phyloP scores from a whole-genome alignment of 495 filamentous ascomycete genomes.

The Pyronema omphalodes region DNA sequence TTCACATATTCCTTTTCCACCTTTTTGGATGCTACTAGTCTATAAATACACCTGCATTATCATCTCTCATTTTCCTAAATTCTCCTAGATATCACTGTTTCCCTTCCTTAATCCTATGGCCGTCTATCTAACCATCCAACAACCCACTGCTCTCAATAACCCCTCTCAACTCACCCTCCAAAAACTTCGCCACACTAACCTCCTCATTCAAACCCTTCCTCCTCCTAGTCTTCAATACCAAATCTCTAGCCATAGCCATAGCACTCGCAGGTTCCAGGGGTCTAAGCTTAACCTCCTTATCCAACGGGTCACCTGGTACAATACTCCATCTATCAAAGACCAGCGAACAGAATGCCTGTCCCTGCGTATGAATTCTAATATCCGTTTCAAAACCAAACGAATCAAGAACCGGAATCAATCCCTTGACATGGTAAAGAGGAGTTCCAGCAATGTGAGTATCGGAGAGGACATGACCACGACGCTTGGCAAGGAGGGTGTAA shows the following conservation, averaged over 20 bases:
- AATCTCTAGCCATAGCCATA: constrained; percentile 79
- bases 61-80: no score
- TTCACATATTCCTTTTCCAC: no score
- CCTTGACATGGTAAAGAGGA: constrained; percentile 78
- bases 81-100: not conserved
- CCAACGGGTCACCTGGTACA: constrained; percentile 86
- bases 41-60: no score
- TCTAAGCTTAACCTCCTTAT: constrained; percentile 61
- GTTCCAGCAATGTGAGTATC: constrained; percentile 91
- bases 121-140: constrained; percentile 41
- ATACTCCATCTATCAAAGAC: constrained; percentile 92
- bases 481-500: constrained; percentile 77
- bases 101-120: not conserved
- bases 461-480: constrained; percentile 78
- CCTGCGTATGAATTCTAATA: constrained; percentile 85
- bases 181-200: constrained; percentile 82
- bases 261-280: constrained; percentile 73
- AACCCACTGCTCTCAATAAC: constrained; percentile 76
- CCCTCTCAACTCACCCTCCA: constrained; percentile 84
- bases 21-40: no score
- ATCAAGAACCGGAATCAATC: constrained; percentile 88
- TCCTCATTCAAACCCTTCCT: constrained; percentile 92
- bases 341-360: constrained; percentile 72
- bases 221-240: constrained; percentile 85
- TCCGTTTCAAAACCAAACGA: constrained; percentile 96